phyloP scores from a whole-genome alignment of 2,329 filamentous ascomycete genomes.

The Cytospora paraplurivora region DNA sequence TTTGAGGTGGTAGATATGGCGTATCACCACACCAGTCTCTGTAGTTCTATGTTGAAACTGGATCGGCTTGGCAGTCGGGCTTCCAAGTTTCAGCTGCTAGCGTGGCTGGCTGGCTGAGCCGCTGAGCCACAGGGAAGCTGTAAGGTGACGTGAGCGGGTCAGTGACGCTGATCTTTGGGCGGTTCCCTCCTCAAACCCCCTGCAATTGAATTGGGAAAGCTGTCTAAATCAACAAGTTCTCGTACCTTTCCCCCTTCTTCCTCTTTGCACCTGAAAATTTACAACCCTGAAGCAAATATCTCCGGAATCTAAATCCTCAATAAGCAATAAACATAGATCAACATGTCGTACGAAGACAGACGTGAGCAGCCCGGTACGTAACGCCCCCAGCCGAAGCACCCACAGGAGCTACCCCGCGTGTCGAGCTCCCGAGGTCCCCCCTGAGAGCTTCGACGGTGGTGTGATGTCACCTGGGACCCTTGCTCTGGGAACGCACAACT shows the following conservation, averaged over 20 bases:
- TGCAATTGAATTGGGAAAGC: neutral
- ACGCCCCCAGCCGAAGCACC: neutral
- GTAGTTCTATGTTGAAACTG: neutral
- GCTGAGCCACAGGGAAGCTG: neutral
- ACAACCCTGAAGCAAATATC: neutral
- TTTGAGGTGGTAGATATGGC: no score
- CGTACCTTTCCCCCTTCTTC: neutral
- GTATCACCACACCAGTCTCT: no score
- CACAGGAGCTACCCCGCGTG: constrained; percentile 27
- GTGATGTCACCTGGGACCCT: neutral
- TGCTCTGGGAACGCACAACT: neutral
- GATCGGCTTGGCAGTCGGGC: neutral
- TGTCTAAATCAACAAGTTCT: neutral
- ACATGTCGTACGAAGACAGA: constrained; percentile 23
- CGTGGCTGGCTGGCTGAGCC: neutral
- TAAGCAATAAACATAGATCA: neutral
- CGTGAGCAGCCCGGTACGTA: constrained; percentile 31
- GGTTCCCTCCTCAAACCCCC: neutral
- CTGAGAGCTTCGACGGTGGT: constrained; percentile 8
- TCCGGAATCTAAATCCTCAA: neutral
- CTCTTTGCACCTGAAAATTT: neutral
- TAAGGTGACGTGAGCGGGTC: constrained; percentile 3
- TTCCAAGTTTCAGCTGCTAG: constrained; percentile 7
- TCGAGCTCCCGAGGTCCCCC: neutral
- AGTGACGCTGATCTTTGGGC: neutral